phyloP scores from a whole-genome alignment of 2,329 filamentous ascomycete genomes.

The Microcyclospora pomicola region DNA sequence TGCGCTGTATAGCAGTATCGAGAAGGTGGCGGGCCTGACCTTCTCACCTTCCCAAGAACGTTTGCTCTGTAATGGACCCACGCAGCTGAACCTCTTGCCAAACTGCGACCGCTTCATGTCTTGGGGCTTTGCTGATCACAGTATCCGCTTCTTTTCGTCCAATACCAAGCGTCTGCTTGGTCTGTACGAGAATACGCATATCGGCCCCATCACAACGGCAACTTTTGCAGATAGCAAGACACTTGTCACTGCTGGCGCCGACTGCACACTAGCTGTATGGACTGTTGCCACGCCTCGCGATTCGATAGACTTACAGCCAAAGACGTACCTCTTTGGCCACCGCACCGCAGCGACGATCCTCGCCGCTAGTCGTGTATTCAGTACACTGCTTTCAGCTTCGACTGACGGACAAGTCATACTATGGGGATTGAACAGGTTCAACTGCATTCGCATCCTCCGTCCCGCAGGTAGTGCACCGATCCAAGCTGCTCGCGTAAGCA shows the following conservation, averaged over 20 bases:
- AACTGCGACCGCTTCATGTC: slow-evolving; percentile 81
- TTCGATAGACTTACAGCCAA: slow-evolving; percentile 62
- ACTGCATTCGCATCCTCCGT: slow-evolving; percentile 48
- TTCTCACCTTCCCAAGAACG: slow-evolving; percentile 71
- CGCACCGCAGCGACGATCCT: slow-evolving; percentile 69
- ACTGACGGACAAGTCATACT: slow-evolving; percentile 70
- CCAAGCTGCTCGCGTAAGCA: slow-evolving; percentile 75
- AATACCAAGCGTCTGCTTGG: slow-evolving; percentile 74
- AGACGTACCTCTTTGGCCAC: slow-evolving; percentile 79
- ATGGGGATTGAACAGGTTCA: slow-evolving; percentile 86
- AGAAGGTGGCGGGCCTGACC: slow-evolving; percentile 64
- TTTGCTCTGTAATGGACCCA: slow-evolving; percentile 68
- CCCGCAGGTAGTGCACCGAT: slow-evolving; percentile 42
- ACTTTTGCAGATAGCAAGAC: slow-evolving; percentile 82
- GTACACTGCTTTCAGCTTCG: slow-evolving; percentile 72
- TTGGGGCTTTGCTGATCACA: slow-evolving; percentile 91
- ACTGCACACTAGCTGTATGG: slow-evolving; percentile 83
- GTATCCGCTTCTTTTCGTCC: slow-evolving; percentile 76
- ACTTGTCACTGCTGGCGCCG: slow-evolving; percentile 79
- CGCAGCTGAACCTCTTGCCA: slow-evolving; percentile 76
- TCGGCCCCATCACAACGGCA: slow-evolving; percentile 73
- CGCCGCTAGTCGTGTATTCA: slow-evolving; percentile 76
- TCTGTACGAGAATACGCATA: slow-evolving; percentile 85
- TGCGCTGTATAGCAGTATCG: slow-evolving; percentile 60
- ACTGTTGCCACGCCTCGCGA: slow-evolving; percentile 48